Conservation (phyloP, 2,329 filamentous ascomycete species). For the Allantophomopsis cytisporea region DNA sequence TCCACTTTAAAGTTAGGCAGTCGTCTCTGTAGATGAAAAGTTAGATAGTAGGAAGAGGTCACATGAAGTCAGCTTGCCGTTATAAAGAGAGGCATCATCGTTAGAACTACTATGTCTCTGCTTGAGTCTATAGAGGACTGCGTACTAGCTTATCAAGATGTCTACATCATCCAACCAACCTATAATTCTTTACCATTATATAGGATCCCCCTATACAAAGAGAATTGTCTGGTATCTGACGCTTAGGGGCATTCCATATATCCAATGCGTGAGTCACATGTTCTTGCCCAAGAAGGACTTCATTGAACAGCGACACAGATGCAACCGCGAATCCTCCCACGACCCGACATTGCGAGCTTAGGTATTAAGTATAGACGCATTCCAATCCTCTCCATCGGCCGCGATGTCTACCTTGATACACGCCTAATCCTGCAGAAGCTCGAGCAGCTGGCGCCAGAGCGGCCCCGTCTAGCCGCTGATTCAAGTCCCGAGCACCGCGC, state of each 20-base stretch:
- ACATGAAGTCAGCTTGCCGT: no score
- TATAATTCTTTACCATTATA: slow-evolving; percentile 49
- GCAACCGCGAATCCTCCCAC: slow-evolving; percentile 53
- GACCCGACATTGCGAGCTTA: slow-evolving; percentile 48
- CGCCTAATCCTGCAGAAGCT: slow-evolving; percentile 54
- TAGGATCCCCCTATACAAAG: slow-evolving; percentile 48
- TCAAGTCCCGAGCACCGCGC: slow-evolving; percentile 28
- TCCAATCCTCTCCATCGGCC: slow-evolving; percentile 51
- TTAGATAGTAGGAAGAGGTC: no score
- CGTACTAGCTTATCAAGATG: no score
- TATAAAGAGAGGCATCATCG: no score
- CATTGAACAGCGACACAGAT: slow-evolving; percentile 24
- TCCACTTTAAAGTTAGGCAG: no score
- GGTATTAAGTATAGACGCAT: slow-evolving; percentile 57
- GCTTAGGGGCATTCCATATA: slow-evolving; percentile 50
- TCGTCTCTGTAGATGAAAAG: no score
- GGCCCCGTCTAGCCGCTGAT: slow-evolving; percentile 17
- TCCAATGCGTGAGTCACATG: slow-evolving; percentile 45
- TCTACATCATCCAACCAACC: not conserved
- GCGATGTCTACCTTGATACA: slow-evolving; percentile 57
- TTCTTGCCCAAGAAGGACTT: slow-evolving; percentile 3
- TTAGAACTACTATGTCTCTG: no score
- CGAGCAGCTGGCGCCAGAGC: slow-evolving; percentile 36
- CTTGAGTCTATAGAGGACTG: no score
- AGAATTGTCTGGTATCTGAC: slow-evolving; percentile 54